These are phyloP conservation scores for Zalaria obscura DNA, from an alignment of 2,329 filamentous ascomycete genomes.

Conservation along the genomic window DNA sequence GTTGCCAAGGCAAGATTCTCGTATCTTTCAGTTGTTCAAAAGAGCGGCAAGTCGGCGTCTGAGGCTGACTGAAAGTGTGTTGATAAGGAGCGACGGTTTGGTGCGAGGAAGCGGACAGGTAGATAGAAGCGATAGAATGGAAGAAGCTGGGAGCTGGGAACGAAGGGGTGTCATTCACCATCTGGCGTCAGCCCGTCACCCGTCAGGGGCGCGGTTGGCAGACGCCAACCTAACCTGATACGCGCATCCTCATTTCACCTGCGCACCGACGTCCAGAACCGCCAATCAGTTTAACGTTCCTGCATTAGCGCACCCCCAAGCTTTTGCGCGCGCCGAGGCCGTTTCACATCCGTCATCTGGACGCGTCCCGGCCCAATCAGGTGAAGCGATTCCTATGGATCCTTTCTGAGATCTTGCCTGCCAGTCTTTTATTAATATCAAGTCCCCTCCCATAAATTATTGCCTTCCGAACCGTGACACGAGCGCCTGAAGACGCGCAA, in stretches of 20 bases:
- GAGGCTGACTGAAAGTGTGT: background rate
- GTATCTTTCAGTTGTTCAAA: background rate
- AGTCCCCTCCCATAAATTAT: too few species aligned
- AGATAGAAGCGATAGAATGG: background rate
- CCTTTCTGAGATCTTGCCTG: too few species aligned
- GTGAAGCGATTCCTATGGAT: too few species aligned
- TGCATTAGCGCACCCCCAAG: background rate
- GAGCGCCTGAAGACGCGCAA: too few species aligned
- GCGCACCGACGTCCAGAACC: background rate
- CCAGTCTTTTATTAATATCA: too few species aligned
- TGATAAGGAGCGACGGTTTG: background rate
- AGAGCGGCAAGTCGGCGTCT: background rate
- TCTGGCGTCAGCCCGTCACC: background rate
- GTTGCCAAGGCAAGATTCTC: background rate
- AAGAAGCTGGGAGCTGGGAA: background rate
- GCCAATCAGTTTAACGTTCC: background rate
- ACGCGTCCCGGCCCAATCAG: too few species aligned
- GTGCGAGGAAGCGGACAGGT: background rate
- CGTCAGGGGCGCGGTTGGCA: too few species aligned
- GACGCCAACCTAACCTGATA: background rate
- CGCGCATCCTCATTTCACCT: background rate
- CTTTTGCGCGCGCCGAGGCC: too few species aligned
- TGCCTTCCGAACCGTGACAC: too few species aligned
- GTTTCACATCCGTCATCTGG: too few species aligned
- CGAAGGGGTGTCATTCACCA: background rate